These are phyloP conservation scores for Ophiocordyceps robertsii DNA, from an alignment of 2,329 filamentous ascomycete genomes.

Conservation along the genomic window DNA sequence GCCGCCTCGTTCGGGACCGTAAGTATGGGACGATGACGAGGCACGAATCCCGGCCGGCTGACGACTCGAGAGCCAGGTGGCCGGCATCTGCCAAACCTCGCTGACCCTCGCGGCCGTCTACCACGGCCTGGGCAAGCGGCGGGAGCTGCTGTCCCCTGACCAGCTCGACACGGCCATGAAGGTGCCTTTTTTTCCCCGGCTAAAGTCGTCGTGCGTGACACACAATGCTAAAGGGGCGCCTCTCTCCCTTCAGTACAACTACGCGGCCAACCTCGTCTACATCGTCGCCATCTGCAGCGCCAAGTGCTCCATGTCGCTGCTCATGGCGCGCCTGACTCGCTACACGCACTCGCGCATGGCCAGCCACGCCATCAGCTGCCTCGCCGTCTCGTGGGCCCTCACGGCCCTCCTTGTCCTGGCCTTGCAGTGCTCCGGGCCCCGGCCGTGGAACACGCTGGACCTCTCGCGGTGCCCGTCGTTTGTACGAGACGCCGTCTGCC, in stretches of 20 bases:
- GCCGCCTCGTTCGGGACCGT: constrained; percentile 6
- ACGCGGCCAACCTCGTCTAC: constrained; percentile 5
- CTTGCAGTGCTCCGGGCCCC: constrained; percentile 4
- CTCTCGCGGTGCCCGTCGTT: not conserved
- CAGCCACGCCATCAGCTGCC: constrained; percentile 2
- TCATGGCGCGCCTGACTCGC: constrained; percentile 5
- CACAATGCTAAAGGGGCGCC: too few species aligned
- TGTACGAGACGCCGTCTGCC: not conserved
- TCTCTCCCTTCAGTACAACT: constrained; percentile 3
- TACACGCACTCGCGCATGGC: constrained; percentile 4
- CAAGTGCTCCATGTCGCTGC: constrained; percentile 7
- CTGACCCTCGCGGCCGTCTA: constrained; percentile 3
- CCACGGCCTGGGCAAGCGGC: constrained; percentile 4
- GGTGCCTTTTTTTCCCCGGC: constrained; percentile 1
- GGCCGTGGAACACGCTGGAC: constrained; percentile 3
- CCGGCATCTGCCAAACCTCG: constrained; percentile 4
- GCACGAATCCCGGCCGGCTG: too few species aligned
- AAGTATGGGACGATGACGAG: too few species aligned
- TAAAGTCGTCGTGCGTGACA: too few species aligned
- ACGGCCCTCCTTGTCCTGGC: constrained; percentile 2
- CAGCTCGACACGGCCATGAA: constrained; percentile 3
- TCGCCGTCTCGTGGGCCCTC: constrained; percentile 3
- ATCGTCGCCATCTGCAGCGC: constrained; percentile 5
- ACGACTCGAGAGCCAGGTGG: not conserved
- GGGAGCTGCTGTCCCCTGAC: not conserved